Evolutionary conservation across 169 alveolate species (phyloP).

Genomic region (Plasmodium cynomolgi): DNA sequence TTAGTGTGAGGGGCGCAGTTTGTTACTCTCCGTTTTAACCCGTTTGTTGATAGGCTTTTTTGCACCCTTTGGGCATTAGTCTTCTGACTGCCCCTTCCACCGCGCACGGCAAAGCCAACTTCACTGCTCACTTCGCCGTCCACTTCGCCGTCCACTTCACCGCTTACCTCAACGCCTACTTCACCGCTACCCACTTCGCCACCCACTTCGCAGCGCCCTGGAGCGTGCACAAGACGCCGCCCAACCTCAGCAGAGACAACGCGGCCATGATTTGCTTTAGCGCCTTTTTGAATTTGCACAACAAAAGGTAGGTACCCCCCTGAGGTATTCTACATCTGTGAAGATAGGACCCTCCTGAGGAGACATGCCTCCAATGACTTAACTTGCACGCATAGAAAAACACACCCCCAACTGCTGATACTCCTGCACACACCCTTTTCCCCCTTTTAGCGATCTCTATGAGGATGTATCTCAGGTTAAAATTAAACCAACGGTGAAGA

Average conservation of each 20-base stretch:
- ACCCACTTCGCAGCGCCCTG: constrained; percentile 22
- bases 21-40: background rate
- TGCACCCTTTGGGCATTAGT: background rate
- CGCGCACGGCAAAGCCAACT: no score
- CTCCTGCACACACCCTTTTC: background rate
- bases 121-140: background rate
- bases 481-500: constrained; percentile 51
- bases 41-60: background rate
- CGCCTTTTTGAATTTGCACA: constrained; percentile 56
- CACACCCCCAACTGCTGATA: background rate
- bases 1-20: background rate
- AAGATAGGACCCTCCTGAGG: background rate
- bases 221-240: constrained; percentile 58
- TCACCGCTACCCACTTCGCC: background rate
- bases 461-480: constrained; percentile 34
- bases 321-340: background rate
- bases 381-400: background rate
- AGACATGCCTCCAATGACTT: background rate
- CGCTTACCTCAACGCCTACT: no score
- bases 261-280: constrained; percentile 64
- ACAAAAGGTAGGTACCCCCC: constrained; percentile 10
- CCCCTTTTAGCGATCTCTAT: constrained; percentile 18
- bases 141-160: background rate
- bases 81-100: background rate
- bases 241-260: constrained; percentile 58